Percentiles rank a stretch among this genome's conserved stretches.
These are phyloP conservation scores for Senna tora DNA, from an alignment of 306 rosid genomes.

Conservation along the genomic window DNA sequence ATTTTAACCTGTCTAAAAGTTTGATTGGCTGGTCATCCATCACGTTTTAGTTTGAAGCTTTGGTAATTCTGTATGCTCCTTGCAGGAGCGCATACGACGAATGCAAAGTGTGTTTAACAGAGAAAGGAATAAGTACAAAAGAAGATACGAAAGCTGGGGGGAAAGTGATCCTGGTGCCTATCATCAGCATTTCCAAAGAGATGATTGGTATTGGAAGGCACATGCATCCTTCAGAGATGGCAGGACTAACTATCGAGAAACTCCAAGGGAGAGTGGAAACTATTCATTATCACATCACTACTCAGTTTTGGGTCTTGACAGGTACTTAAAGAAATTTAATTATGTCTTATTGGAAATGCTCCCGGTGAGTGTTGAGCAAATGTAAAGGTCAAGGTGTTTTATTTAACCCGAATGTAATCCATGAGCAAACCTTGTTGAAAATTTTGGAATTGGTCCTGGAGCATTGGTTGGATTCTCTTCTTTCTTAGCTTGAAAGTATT, in stretches of 20 bases:
- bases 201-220: slow-evolving; percentile 94
- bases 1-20: slow-evolving; percentile 27
- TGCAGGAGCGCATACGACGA: slow-evolving; percentile 88
- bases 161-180: slow-evolving; percentile 61
- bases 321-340: slow-evolving; percentile 54
- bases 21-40: background rate
- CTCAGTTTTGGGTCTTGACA: slow-evolving; percentile 93
- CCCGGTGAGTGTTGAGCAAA: background rate
- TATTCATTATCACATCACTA: slow-evolving; percentile 80
- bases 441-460: background rate
- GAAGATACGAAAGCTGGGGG: slow-evolving; percentile 74
- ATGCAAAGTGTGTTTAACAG: slow-evolving; percentile 94
- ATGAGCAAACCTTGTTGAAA: background rate
- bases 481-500: background rate
- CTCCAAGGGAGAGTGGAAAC: slow-evolving; percentile 60
- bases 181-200: slow-evolving; percentile 79
- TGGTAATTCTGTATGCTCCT: slow-evolving; percentile 9
- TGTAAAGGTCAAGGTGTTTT: background rate
- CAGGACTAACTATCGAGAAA: slow-evolving; percentile 59
- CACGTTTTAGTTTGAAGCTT: slow-evolving; percentile 28
- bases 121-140: slow-evolving; percentile 81
- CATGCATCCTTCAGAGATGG: slow-evolving; percentile 64
- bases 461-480: background rate
- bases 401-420: background rate
- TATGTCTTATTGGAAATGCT: background rate